Evolutionary conservation across 441 rosid genomes (phyloP).

Genomic region (Syzygium malaccense): DNA sequence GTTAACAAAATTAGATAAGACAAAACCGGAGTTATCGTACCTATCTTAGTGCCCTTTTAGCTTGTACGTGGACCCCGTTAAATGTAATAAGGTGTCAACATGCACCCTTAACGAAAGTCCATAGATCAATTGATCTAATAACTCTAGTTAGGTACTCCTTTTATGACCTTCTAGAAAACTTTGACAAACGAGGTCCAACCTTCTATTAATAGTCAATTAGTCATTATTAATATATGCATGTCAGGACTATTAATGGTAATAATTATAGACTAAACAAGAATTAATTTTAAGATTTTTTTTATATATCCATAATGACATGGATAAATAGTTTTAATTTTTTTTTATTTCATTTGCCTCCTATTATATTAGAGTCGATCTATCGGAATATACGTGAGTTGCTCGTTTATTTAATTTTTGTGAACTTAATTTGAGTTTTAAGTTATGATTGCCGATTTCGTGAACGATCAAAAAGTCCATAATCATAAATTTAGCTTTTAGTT

Average conservation of each 20-base stretch:
- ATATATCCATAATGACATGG: neutral
- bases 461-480: too few relatives aligned
- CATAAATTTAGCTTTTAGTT: too few relatives aligned
- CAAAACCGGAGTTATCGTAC: neutral
- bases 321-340: neutral
- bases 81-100: neutral
- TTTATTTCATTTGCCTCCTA: too few relatives aligned
- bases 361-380: too few relatives aligned
- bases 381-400: too few relatives aligned
- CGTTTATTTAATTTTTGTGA: too few relatives aligned
- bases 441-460: too few relatives aligned
- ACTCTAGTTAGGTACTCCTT: neutral
- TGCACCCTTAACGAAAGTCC: neutral
- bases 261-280: neutral
- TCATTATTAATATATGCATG: neutral
- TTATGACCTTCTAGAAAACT: neutral
- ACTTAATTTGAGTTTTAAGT: too few relatives aligned
- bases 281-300: neutral
- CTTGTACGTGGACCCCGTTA: neutral
- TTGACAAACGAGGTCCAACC: neutral
- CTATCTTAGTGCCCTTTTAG: neutral
- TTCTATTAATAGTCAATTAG: neutral
- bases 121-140: neutral
- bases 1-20: neutral
- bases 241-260: neutral